phyloP scores from a whole-genome alignment of 2,329 filamentous ascomycete species.

The Trichoderma oligosporum region DNA sequence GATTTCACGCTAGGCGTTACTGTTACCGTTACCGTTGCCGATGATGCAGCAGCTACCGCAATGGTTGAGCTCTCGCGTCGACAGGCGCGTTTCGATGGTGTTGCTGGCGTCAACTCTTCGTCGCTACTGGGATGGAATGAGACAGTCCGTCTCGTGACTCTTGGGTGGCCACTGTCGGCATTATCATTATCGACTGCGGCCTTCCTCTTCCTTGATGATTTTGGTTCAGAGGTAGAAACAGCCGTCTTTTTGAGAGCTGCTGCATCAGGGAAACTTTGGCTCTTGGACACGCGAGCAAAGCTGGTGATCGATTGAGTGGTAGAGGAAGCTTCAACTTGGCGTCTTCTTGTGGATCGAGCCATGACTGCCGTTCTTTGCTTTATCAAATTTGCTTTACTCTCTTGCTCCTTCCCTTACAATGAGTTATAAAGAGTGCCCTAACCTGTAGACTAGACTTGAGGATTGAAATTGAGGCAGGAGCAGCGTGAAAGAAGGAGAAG shows the following conservation, averaged over 20 bases:
- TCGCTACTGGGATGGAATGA: conserved; percentile 36
- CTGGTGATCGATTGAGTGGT: conserved; percentile 36
- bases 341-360: conserved; percentile 21
- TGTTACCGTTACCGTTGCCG: not conserved
- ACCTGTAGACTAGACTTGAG: not conserved
- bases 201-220: conserved; percentile 39
- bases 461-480: not conserved
- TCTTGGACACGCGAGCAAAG: conserved; percentile 49
- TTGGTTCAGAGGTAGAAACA: conserved; percentile 25
- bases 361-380: conserved; percentile 4
- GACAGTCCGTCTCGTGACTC: conserved; percentile 28
- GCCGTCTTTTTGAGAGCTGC: conserved; percentile 36
- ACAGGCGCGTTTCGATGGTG: conserved; percentile 30
- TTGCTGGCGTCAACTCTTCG: conserved; percentile 25
- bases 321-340: conserved; percentile 20
- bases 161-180: conserved; percentile 27
- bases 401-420: not conserved
- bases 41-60: not conserved
- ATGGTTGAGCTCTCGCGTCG: conserved; percentile 26
- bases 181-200: conserved; percentile 27
- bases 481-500: not conserved
- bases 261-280: conserved; percentile 26
- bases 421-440: no score
- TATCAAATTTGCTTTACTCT: not conserved
- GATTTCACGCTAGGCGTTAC: not conserved